Evolutionary conservation across 352 stramenopile species (phyloP), one percentile per base, ranked within the genome.

Genomic region (Pythium phragmitis): DNA sequence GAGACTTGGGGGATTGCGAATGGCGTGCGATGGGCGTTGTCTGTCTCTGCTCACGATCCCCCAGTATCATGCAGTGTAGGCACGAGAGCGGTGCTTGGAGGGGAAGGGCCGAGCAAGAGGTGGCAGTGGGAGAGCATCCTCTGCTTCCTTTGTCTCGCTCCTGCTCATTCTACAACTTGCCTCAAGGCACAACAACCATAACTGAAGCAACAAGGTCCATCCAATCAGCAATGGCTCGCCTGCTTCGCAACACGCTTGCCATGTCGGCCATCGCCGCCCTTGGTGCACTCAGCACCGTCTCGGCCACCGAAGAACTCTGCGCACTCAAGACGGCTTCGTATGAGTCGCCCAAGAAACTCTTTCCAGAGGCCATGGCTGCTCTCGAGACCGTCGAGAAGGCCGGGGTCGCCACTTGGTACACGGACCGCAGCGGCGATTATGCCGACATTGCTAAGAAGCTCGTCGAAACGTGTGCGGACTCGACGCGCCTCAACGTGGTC

Each of bases 381-480:
- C 65, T 91, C 28, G 46, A 75, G 7, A 70, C 69, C 11, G 57
- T 91, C 17, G 76, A 89, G 56, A 78, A 80, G 37, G 63, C 79
- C 53, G 68, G 73, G 26, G 74, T 89, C 43, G 76, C 83, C 9
- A 89, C 81, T 9, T 91, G 81, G 83, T 92, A 92, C 66, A 77
- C 75, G 23, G 81, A 91, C 59, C 74, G 74, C 3, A 76, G 77
- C 42, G 75, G 74, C 51, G 69, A 82, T 59, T 82, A 89, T 57
- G 70, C 65, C 13, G 47, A 69, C 16, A 80, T 65, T 12, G 63
- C 63, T 45, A 51, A 60, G 47, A 63, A 62, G 21, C 61, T 89
- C 26, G 79, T 80, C 5, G 69, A 57, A 8, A 28, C 65, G 3
- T 89, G 80, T 41, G 60, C 57, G 1, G 66, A 73, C 28, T 62